These are phyloP conservation scores for Sphaceloma murrayae DNA, from an alignment of 2,329 filamentous ascomycete genomes.

Conservation along the genomic window DNA sequence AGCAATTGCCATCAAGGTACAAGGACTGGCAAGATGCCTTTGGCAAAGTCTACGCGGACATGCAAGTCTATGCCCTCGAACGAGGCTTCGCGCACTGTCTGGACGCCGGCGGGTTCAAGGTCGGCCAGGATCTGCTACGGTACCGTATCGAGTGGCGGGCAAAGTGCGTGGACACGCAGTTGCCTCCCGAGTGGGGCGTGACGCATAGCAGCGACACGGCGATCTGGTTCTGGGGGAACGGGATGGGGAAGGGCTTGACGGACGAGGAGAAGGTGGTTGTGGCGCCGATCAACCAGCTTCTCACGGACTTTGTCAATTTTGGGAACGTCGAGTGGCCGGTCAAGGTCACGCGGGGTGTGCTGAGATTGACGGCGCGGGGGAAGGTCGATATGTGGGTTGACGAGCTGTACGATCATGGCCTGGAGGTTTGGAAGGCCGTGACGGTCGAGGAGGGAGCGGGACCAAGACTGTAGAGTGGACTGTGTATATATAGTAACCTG, in stretches of 20 bases:
- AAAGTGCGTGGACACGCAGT: conserved; percentile 34
- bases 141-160: conserved; percentile 49
- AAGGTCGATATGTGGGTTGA: conserved; percentile 40
- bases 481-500: conserved; percentile 1
- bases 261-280: conserved; percentile 38
- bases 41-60: conserved; percentile 46
- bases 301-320: conserved; percentile 35
- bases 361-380: conserved; percentile 39
- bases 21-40: conserved; percentile 44
- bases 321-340: conserved; percentile 35
- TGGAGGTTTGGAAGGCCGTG: conserved; percentile 40
- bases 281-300: conserved; percentile 31
- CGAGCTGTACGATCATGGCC: conserved; percentile 37
- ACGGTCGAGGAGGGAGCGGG: conserved; percentile 3
- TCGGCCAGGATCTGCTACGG: conserved; percentile 39
- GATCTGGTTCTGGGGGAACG: conserved; percentile 50
- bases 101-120: conserved; percentile 31
- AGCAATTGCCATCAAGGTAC: conserved; percentile 32
- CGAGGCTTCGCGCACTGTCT: conserved; percentile 43
- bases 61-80: conserved; percentile 46
- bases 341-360: conserved; percentile 30
- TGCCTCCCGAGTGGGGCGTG: conserved; percentile 43
- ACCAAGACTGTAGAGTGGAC: not conserved
- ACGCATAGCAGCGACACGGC: conserved; percentile 46
- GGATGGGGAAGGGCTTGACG: conserved; percentile 30